A percentile compares a stretch with the other conserved stretches of the same genome.
Evolutionary conservation across 192 early-diverging fungal species (phyloP).

Genomic region (Phlyctochytrium bullatum): DNA sequence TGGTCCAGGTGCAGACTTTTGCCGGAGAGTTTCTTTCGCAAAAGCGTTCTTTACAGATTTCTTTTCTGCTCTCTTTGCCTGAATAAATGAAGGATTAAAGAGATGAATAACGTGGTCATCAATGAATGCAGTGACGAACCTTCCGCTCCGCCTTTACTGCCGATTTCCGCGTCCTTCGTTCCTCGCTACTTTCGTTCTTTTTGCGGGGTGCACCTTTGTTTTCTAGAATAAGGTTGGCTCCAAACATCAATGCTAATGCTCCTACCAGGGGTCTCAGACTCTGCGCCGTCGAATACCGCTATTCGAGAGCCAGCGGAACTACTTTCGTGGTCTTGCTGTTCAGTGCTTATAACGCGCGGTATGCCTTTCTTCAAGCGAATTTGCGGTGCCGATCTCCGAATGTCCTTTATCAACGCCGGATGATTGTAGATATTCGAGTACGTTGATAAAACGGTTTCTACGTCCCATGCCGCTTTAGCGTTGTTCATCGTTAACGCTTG

Average conservation of each 20-base stretch:
- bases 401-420: constrained; percentile 76
- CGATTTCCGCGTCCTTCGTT: constrained; percentile 89
- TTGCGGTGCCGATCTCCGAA: constrained; percentile 9
- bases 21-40: too few species aligned
- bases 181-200: constrained; percentile 84
- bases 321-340: too few species aligned
- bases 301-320: too few species aligned
- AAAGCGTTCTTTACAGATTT: constrained; percentile 79
- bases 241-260: too few species aligned
- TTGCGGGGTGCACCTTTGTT: constrained; percentile 49
- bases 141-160: constrained; percentile 78
- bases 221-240: too few species aligned
- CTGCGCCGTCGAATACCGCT: too few species aligned
- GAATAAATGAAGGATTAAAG: constrained; percentile 35
- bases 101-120: background rate
- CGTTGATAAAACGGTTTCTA: constrained; percentile 83
- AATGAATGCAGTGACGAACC: constrained; percentile 31
- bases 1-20: too few species aligned
- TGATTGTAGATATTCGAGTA: constrained; percentile 96
- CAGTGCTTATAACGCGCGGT: constrained; percentile 51
- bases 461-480: constrained; percentile 76
- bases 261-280: too few species aligned
- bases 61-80: constrained; percentile 70
- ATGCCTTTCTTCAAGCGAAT: constrained; percentile 29
- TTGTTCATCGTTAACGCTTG: constrained; percentile 23